Base-by-base conservation (phyloP, 2,329 filamentous ascomycete genomes). In the Didymosphaeria variabile region DNA sequence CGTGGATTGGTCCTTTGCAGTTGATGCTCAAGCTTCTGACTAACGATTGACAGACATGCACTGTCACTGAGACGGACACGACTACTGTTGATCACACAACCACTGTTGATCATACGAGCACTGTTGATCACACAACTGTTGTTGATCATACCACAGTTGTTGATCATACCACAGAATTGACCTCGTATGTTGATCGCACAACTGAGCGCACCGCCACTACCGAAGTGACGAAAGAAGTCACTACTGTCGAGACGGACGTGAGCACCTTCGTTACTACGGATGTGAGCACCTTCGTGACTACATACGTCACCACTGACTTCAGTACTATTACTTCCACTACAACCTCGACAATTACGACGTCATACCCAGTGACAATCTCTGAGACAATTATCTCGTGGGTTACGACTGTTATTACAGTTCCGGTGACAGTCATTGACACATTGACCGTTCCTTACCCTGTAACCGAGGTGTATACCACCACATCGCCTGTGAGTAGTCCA, bases 291-390 rank as follows among this genome's bases (percentile, higher is more conserved):
- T 46, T 23, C 40, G 13, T 56, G 15, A 62, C 59, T 5, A 69
- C 67, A 10, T 63, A 55, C 32, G 15, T 38, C 23, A 38, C 40
- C 40, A 61, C 55, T 21, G 15, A 44, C n/a, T 38, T 31, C n/a
- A 55, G 53, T n/a, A 57, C 59, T 2, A 63, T 60, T 31, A 60
- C 64, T 5, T 66, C 62, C 3, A 71, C 65, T 19, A 60, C 72
- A 21, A 70, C 66, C 0, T 68, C 63, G 2, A 71, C 61, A 7
- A 69, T 71, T 13, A 66, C 58, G 15, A 52, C 36, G 13, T 62
- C 55, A 42, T 55, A 55, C 26, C 19, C 53, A n/a, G 47, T 32
- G 29, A 32, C 32, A 38, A 51, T 55, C 5, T 47, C 31, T 42
- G 60, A 31, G 59, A 69, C 67, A 1, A 42, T 59, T 8, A 67